These are phyloP conservation scores for Dactylellina haptotyla DNA, from an alignment of 2,329 filamentous ascomycete genomes.

Conservation along the genomic window DNA sequence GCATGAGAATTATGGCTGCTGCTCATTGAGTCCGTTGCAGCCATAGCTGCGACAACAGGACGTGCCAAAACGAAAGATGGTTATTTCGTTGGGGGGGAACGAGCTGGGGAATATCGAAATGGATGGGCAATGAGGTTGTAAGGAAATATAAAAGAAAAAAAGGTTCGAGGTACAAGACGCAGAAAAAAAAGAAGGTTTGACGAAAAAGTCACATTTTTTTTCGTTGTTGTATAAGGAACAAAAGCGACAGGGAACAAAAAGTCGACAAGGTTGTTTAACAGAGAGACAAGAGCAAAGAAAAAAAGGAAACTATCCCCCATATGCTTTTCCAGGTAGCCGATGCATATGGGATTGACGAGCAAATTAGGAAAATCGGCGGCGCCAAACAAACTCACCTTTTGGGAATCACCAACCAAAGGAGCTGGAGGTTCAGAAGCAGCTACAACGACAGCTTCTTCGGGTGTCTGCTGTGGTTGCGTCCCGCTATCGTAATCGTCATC, in stretches of 20 bases:
- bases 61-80: slow-evolving; percentile 22
- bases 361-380: slow-evolving; percentile 48
- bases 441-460: too few species aligned
- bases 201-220: slow-evolving; percentile 50
- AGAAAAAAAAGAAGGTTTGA: slow-evolving; percentile 52
- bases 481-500: slow-evolving; percentile 4
- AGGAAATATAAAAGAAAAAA: slow-evolving; percentile 7
- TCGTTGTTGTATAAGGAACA: slow-evolving; percentile 15
- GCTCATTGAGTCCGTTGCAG: slow-evolving; percentile 47
- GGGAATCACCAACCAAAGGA: background rate
- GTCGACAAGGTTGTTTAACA: slow-evolving; percentile 39
- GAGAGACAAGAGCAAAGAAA: slow-evolving; percentile 26
- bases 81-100: slow-evolving; percentile 11
- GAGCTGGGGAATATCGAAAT: slow-evolving; percentile 42
- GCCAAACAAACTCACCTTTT: slow-evolving; percentile 47
- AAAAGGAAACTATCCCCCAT: slow-evolving; percentile 33
- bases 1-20: slow-evolving; percentile 20
- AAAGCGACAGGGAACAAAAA: slow-evolving; percentile 35
- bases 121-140: slow-evolving; percentile 7
- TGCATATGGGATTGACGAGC: slow-evolving; percentile 33
- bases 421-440: background rate
- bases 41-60: slow-evolving; percentile 41
- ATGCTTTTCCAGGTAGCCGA: slow-evolving; percentile 24
- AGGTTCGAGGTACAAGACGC: slow-evolving; percentile 3
- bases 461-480: too few species aligned